A percentile compares a stretch with the other conserved stretches of the same genome.
Conservation (phyloP, 805 yeast genomes). For the Pichia kluyveri region DNA sequence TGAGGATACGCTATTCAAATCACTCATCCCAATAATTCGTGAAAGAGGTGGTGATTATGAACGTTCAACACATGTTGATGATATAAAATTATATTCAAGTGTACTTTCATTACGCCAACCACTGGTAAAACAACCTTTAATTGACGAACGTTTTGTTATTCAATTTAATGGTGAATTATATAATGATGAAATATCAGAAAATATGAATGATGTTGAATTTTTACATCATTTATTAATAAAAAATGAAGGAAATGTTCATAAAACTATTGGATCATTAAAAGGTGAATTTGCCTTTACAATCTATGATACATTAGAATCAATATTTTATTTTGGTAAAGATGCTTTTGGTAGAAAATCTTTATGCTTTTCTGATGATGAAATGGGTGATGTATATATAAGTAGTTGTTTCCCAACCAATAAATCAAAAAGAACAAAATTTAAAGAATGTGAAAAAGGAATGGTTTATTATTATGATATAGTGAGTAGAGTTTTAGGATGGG, state of each 20-base stretch:
- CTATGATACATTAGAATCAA: conserved; percentile 31
- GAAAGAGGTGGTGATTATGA: conserved; percentile 61
- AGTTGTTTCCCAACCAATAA: conserved; percentile 35
- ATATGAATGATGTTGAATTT: conserved; percentile 55
- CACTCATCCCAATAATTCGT: conserved; percentile 35
- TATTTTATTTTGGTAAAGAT: conserved; percentile 77
- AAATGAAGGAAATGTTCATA: conserved; percentile 27
- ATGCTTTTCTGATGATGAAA: conserved; percentile 31
- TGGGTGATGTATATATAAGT: conserved; percentile 34
- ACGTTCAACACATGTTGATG: conserved; percentile 16
- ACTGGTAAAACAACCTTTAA: conserved; percentile 64
- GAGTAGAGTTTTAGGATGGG: conserved; percentile 8
- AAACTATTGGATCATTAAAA: conserved; percentile 35
- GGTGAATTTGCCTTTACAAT: conserved; percentile 81
- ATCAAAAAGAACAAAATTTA: conserved; percentile 23
- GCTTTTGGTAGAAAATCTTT: conserved; percentile 73
- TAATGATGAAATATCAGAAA: conserved; percentile 37
- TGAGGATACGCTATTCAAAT: conserved; percentile 19
- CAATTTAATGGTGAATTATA: conserved; percentile 93
- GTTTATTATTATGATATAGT: conserved; percentile 36
- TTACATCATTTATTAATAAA: conserved; percentile 30
- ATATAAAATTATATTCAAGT: conserved; percentile 46
- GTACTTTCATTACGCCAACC: conserved; percentile 78
- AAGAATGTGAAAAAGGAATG: conserved; percentile 48
- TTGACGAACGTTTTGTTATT: conserved; percentile 31